Percentiles rank a stretch among this genome's conserved stretches.
These are phyloP conservation scores for Myrica gale DNA, from an alignment of 306 rosid genomes.

Conservation along the genomic window DNA sequence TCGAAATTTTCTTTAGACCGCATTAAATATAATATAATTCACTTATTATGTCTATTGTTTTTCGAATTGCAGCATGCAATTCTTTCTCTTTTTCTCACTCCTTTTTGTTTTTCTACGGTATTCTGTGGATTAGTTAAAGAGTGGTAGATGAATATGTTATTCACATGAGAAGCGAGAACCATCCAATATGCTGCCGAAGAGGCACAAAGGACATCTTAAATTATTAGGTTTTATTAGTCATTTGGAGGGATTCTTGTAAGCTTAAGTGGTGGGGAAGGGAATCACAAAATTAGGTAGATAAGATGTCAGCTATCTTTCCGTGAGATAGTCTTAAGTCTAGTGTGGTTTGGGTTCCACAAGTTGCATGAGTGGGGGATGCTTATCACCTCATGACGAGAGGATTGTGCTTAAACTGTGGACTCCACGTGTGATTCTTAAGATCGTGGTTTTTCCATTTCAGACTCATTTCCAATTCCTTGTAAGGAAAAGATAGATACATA, in stretches of 20 bases:
- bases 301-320: background rate
- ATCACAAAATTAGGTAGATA: background rate
- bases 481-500: too few relatives aligned
- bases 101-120: background rate
- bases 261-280: background rate
- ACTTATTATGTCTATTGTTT: too few relatives aligned
- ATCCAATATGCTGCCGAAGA: background rate
- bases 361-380: conserved; percentile 5
- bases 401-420: background rate
- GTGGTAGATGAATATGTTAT: background rate
- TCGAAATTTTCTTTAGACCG: too few relatives aligned
- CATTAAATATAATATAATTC: too few relatives aligned
- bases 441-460: too few relatives aligned
- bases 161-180: background rate
- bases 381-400: background rate
- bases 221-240: background rate
- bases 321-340: background rate
- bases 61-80: too few relatives aligned
- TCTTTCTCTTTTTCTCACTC: too few relatives aligned
- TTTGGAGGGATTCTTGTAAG: background rate
- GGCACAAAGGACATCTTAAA: background rate
- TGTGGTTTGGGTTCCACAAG: background rate
- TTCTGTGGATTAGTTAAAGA: background rate
- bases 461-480: too few relatives aligned
- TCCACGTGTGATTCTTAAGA: too few relatives aligned